Evolutionary conservation across 169 alveolate species (phyloP).

Genomic region (Plasmodium relictum): DNA sequence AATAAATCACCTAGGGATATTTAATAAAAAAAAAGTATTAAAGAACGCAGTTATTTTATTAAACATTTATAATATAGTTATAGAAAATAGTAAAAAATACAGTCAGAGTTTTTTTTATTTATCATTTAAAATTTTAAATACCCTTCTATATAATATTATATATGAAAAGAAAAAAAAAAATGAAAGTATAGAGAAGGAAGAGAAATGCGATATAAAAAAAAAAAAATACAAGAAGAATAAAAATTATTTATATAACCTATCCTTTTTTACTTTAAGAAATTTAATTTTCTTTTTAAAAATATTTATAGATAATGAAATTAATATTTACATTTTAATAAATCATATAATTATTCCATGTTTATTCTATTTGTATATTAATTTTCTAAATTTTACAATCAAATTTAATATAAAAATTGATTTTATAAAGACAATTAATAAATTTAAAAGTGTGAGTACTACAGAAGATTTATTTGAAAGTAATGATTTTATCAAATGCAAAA

Average conservation of each 20-base stretch:
- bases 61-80: constrained; percentile 60
- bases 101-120: constrained; percentile 67
- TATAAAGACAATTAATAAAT: background rate
- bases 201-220: background rate
- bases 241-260: constrained; percentile 8
- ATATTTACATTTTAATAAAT: constrained; percentile 57
- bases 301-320: constrained; percentile 43
- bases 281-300: constrained; percentile 44
- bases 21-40: constrained; percentile 43
- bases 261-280: constrained; percentile 42
- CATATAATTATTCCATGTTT: constrained; percentile 62
- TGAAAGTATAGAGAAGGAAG: background rate
- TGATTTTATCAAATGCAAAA: background rate
- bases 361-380: constrained; percentile 40
- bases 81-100: constrained; percentile 50
- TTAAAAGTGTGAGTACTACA: background rate
- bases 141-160: constrained; percentile 30
- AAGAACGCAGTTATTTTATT: constrained; percentile 51
- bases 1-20: constrained; percentile 49
- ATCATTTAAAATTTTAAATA: constrained; percentile 53
- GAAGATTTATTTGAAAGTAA: constrained; percentile 1
- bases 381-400: constrained; percentile 12
- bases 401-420: constrained; percentile 15
- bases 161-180: constrained; percentile 1
- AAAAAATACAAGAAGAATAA: background rate